phyloP scores from a whole-genome alignment of 2,329 filamentous ascomycete genomes.

The Dactylellina sp. region DNA sequence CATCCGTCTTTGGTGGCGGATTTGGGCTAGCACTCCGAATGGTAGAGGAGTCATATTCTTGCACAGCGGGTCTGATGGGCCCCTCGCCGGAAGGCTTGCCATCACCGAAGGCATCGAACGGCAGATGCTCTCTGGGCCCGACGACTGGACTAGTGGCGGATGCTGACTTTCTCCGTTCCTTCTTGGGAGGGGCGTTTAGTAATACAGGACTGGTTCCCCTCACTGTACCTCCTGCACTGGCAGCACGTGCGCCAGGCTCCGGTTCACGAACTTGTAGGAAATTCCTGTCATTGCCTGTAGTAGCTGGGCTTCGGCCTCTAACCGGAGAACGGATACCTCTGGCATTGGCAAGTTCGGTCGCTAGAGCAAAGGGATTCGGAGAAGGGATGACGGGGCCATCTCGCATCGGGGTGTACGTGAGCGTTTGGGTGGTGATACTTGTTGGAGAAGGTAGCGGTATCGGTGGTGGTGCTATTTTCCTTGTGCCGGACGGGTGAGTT shows the following conservation, averaged over 20 bases:
- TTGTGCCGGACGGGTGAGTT: conserved; percentile 49
- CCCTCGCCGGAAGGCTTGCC: conserved; percentile 32
- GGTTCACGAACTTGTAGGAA: conserved; percentile 56
- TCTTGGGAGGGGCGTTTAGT: conserved; percentile 50
- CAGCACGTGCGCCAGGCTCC: conserved; percentile 46
- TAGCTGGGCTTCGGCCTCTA: conserved; percentile 56
- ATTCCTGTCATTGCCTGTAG: conserved; percentile 48
- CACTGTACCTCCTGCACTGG: conserved; percentile 51
- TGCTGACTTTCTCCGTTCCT: conserved; percentile 51
- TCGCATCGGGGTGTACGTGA: conserved; percentile 47
- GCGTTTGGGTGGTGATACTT: conserved; percentile 49
- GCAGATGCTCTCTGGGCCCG: conserved; percentile 40
- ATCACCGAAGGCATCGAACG: conserved; percentile 44
- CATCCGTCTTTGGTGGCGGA: conserved; percentile 67
- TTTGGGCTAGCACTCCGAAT: conserved; percentile 40
- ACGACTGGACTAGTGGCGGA: conserved; percentile 47
- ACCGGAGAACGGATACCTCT: conserved; percentile 57
- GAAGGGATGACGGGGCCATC: conserved; percentile 48
- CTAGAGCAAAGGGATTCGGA: conserved; percentile 54
- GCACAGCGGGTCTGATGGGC: conserved; percentile 46
- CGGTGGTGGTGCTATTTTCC: conserved; percentile 49
- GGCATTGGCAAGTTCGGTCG: conserved; percentile 53
- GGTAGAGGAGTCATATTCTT: conserved; percentile 44
- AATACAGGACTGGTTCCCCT: conserved; percentile 52
- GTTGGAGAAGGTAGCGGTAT: conserved; percentile 52